Evolutionary conservation across 2,329 filamentous ascomycete genomes (phyloP), one percentile per base, ranked within the genome.

Genomic region (Penicillium sp.): DNA sequence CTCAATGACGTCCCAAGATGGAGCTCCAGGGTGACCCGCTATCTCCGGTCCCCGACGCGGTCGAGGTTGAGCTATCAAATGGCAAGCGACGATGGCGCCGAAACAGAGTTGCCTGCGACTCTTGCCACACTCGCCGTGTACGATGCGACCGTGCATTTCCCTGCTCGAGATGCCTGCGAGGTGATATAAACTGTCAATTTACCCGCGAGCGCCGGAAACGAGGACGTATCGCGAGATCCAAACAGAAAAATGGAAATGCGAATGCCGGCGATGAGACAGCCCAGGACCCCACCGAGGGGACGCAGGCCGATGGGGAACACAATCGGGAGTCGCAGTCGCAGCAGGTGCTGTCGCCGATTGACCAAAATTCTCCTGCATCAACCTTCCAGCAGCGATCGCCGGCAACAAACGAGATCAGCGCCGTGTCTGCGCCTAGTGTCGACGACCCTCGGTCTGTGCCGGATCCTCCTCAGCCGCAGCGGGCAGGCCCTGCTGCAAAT

Each of bases 121-220:
- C 95, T 68, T 96, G 90, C 71, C 95, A 96, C 69, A 87, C 95
- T 66, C 77, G 95, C 52, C 80, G 90, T 56, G 95, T 90, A 19
- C 95, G 94, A 72, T 96, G 90, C 68, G 89, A 96, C 69, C 90
- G 90, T 46, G 87, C 93, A 64, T 81, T 87, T 55, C 90, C 90
- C 45, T 96, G 90, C 67, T 88, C 88, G 42, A 88, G 95, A 69
- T 96, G 90, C 68, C 83, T 90, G 64, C 87, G 87, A 86, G 81
- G 72, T 79, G 77, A 61, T 15, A 63, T 61, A 10, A 58, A 53
- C 33, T 96, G 90, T 72, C 88, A 95, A 71, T 95, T 95, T 69
- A 84, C 89, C 49, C 84, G 91, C 42, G 88, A 94, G 70, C 82
- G 88, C 57, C 95, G 95, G 74, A 96, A 96, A 77, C 80, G 90